Evolutionary conservation across 2,329 filamentous ascomycete species (phyloP).

Genomic region (Sclerotiophoma versabilis): DNA sequence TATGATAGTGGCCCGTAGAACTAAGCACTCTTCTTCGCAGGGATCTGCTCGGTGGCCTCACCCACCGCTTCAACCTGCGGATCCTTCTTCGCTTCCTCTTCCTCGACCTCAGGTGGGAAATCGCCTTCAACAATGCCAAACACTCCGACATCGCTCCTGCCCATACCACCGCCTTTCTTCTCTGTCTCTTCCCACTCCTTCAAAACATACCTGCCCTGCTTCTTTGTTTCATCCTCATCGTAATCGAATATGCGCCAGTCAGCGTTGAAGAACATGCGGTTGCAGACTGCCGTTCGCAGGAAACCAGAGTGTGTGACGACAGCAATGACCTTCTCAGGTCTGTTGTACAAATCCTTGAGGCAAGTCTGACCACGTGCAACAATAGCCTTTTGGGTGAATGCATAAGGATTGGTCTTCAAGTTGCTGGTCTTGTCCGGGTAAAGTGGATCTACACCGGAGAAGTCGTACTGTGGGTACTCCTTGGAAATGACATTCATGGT

Average conservation of each 20-base stretch:
- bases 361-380: slow-evolving; percentile 62
- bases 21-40: slow-evolving; percentile 11
- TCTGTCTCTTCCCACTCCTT: slow-evolving; percentile 60
- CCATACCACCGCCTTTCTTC: slow-evolving; percentile 58
- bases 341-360: slow-evolving; percentile 58
- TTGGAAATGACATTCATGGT: slow-evolving; percentile 52
- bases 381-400: slow-evolving; percentile 61
- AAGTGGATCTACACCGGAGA: slow-evolving; percentile 62
- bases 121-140: slow-evolving; percentile 34
- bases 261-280: slow-evolving; percentile 61
- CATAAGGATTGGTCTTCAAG: slow-evolving; percentile 54
- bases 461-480: slow-evolving; percentile 66
- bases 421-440: slow-evolving; percentile 68
- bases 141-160: slow-evolving; percentile 54
- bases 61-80: slow-evolving; percentile 18
- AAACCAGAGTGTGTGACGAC: slow-evolving; percentile 73
- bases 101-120: slow-evolving; percentile 36
- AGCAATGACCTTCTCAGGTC: slow-evolving; percentile 67
- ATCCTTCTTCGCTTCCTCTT: slow-evolving; percentile 14
- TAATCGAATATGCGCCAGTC: slow-evolving; percentile 71
- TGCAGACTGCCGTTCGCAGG: slow-evolving; percentile 63
- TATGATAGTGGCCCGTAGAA: too few species aligned
- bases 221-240: slow-evolving; percentile 55
- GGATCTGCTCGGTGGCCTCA: slow-evolving; percentile 26
- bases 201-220: slow-evolving; percentile 53